Conservation (phyloP, 306 rosid genomes). For the Corylus avellana region DNA sequence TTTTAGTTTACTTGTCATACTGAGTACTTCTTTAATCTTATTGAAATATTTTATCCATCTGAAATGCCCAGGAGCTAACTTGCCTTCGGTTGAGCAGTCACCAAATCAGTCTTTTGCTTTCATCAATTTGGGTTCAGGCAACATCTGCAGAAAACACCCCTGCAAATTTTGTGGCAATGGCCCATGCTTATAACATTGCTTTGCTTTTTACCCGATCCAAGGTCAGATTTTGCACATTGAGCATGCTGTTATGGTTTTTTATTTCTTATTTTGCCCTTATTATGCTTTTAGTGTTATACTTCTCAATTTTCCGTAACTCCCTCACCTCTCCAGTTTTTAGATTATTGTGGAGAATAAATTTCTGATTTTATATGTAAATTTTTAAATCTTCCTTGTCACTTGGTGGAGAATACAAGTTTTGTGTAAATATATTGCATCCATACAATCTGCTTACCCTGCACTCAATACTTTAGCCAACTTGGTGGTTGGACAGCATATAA, state of each 20-base stretch:
- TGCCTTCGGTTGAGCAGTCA: conserved; percentile 86
- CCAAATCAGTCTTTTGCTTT: conserved; percentile 93
- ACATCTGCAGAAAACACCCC: conserved; percentile 68
- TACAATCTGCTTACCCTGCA: background rate
- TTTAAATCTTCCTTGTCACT: background rate
- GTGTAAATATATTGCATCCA: background rate
- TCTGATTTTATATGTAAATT: background rate
- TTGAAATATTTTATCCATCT: conserved; percentile 25
- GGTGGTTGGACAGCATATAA: background rate
- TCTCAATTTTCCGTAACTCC: background rate
- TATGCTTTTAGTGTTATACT: background rate
- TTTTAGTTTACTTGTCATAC: background rate
- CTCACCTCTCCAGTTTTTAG: background rate
- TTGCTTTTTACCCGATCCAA: conserved; percentile 76
- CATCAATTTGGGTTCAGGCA: conserved; percentile 98
- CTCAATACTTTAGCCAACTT: background rate
- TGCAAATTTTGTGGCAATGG: conserved; percentile 90
- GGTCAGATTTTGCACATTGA: conserved; percentile 46
- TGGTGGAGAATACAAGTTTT: background rate
- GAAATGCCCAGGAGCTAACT: conserved; percentile 63
- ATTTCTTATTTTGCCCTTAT: background rate
- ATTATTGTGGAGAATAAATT: background rate
- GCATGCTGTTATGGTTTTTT: conserved; percentile 20
- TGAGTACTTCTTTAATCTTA: conserved; percentile 15
- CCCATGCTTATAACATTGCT: conserved; percentile 73